Percentiles rank a stretch among this genome's conserved stretches.
Evolutionary conservation across 805 yeast species (phyloP).

Genomic region (Candida verbasci): DNA sequence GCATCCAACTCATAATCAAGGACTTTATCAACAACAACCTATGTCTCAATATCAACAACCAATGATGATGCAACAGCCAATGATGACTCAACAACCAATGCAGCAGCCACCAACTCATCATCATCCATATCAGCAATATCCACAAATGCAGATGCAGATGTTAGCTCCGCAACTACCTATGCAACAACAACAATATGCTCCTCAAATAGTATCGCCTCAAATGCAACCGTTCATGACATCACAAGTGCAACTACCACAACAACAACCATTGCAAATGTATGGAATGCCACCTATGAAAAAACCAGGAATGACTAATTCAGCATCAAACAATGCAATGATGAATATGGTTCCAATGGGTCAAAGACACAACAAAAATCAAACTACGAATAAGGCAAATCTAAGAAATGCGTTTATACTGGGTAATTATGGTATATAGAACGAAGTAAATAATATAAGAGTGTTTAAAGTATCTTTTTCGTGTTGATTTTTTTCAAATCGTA

Average conservation of each 20-base stretch:
- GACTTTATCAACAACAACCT: slow-evolving; percentile 1
- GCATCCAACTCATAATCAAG: background rate
- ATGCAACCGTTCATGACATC: slow-evolving; percentile 1
- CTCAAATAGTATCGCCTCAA: slow-evolving; percentile 2
- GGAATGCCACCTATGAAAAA: background rate
- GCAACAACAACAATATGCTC: background rate
- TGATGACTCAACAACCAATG: background rate
- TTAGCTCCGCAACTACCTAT: background rate
- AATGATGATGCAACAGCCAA: too few relatives aligned
- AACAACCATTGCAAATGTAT: background rate
- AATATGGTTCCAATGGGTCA: slow-evolving; percentile 44
- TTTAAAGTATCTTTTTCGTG: too few relatives aligned
- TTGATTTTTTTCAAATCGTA: too few relatives aligned
- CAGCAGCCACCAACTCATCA: background rate
- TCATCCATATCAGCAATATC: background rate
- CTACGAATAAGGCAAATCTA: slow-evolving; percentile 50
- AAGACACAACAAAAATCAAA: slow-evolving; percentile 33
- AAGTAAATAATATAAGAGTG: too few relatives aligned
- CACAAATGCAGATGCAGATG: background rate
- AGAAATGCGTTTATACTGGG: slow-evolving; percentile 64
- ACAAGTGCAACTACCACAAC: background rate
- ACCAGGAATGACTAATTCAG: background rate
- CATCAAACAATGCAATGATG: slow-evolving; percentile 23
- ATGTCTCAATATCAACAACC: too few relatives aligned
- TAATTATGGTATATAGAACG: slow-evolving; percentile 60